Percentiles rank a stretch among this genome's conserved stretches.
Conservation (phyloP, 352 stramenopile genomes). For the Phytophthora sojae region DNA sequence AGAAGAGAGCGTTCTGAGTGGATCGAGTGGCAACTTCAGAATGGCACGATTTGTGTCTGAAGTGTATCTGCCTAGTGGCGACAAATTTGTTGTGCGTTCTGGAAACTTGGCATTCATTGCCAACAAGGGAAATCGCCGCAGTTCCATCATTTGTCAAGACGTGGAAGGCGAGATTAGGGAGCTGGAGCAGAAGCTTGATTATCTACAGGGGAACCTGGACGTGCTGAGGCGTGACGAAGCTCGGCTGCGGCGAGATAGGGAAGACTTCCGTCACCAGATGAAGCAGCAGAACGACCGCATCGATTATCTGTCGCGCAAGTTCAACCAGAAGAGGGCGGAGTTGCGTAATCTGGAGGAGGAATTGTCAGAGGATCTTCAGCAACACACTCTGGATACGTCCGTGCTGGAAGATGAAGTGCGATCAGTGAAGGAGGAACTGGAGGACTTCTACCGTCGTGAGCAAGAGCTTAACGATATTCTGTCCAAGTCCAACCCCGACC, state of each 20-base stretch:
- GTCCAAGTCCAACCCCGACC: slow-evolving; percentile 71
- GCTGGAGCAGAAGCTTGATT: slow-evolving; percentile 58
- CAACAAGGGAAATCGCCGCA: slow-evolving; percentile 68
- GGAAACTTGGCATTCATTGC: slow-evolving; percentile 87
- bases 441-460: slow-evolving; percentile 47
- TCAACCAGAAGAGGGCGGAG: slow-evolving; percentile 64
- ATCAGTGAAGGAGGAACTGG: slow-evolving; percentile 58
- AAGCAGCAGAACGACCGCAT: slow-evolving; percentile 62
- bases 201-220: slow-evolving; percentile 54
- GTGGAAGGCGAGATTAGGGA: slow-evolving; percentile 72
- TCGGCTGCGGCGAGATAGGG: slow-evolving; percentile 50
- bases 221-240: slow-evolving; percentile 63
- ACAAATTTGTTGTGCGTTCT: slow-evolving; percentile 81
- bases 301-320: slow-evolving; percentile 60
- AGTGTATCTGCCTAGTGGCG: slow-evolving; percentile 72
- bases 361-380: slow-evolving; percentile 65
- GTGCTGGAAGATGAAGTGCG: slow-evolving; percentile 79
- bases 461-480: slow-evolving; percentile 64
- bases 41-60: slow-evolving; percentile 76
- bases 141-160: slow-evolving; percentile 80
- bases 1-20: slow-evolving; percentile 62
- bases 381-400: slow-evolving; percentile 72
- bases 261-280: slow-evolving; percentile 51
- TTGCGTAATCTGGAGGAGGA: slow-evolving; percentile 77
- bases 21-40: slow-evolving; percentile 62